A percentile compares a stretch with the other conserved stretches of the same genome.
Evolutionary conservation across 2,329 filamentous ascomycete species (phyloP).

Genomic region (Fusarium mangiferae): DNA sequence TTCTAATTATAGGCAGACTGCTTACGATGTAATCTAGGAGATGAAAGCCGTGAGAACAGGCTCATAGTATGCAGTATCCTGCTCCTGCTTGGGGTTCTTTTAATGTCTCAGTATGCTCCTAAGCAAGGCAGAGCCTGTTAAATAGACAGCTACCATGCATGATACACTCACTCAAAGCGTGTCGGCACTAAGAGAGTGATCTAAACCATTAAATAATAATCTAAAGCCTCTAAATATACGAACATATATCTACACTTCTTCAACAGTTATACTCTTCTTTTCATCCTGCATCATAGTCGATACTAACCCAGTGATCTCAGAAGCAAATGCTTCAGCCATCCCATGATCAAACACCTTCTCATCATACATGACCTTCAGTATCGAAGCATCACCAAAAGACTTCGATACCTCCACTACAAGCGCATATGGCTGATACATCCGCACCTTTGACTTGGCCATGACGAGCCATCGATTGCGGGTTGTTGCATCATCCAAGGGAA

Average conservation of each 20-base stretch:
- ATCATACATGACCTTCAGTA: not conserved
- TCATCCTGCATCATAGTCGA: not conserved
- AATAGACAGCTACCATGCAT: fast-evolving
- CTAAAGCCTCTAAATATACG: not conserved
- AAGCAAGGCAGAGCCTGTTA: not conserved
- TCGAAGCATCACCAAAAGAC: not conserved
- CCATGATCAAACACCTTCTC: not conserved
- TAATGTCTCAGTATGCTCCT: not conserved
- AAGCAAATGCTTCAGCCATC: not conserved
- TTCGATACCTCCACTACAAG: not conserved
- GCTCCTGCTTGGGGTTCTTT: not conserved
- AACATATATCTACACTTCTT: not conserved
- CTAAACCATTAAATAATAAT: not conserved
- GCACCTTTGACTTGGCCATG: not conserved
- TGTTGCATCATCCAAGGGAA: not conserved
- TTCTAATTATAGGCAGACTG: fast-evolving
- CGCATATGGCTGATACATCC: not conserved
- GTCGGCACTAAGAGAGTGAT: fast-evolving
- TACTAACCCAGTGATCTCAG: not conserved
- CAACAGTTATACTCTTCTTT: fast-evolving
- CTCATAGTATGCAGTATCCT: not conserved
- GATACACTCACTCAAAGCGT: fast-evolving
- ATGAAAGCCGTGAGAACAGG: not conserved
- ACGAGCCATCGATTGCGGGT: not conserved
- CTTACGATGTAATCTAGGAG: not conserved